Base-by-base conservation (phyloP, 805 yeast genomes). In the Jamesozyma hellenica region DNA sequence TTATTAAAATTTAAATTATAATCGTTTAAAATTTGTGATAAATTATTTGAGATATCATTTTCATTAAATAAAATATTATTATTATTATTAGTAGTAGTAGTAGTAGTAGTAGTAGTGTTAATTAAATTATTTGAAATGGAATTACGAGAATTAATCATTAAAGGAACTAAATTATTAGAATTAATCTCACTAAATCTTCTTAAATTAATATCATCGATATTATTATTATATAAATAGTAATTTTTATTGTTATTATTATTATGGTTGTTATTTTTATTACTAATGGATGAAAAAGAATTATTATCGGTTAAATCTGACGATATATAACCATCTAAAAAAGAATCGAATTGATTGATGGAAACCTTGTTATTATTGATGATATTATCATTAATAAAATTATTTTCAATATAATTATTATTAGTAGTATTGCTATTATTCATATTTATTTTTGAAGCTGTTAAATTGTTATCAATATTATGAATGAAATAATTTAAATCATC, bases 41-140 rank as follows among this genome's bases (percentile, higher is more conserved):
- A 40, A 10, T 54, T 53, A 28, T 47, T 46, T 35, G 51, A 42
- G 37, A 45, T 38, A 26, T 38, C 37, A 18, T 30, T 5, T 14
- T 17, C 21, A 16, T 17, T 7, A 38, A 18, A n/a, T n/a, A n/a
- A 14, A 21, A 25, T 28, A 17, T 14, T 17, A 32, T 32, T 36
- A 23, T 29, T 30, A 34, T 23, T 35, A 25, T 6, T 21, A 21
- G 5, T 21, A 21, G 23, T 6, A 21, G 5, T 21, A 21, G 23
- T 21, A 8, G 5, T 21, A 21, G 23, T 21, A 21, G 23, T 21
- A 8, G 23, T 21, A 21, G 23, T 26, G 15, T 37, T 42, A 17
- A 16, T 58, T 10, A 52, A 40, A 16, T 46, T 40, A 31, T 55
- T 52, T 13, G 63, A 58, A 16, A 58, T 56, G 10, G 61, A 55